These are phyloP conservation scores for Dunaliella primolecta DNA, from an alignment of 139 green algal genomes.

Conservation along the genomic window DNA sequence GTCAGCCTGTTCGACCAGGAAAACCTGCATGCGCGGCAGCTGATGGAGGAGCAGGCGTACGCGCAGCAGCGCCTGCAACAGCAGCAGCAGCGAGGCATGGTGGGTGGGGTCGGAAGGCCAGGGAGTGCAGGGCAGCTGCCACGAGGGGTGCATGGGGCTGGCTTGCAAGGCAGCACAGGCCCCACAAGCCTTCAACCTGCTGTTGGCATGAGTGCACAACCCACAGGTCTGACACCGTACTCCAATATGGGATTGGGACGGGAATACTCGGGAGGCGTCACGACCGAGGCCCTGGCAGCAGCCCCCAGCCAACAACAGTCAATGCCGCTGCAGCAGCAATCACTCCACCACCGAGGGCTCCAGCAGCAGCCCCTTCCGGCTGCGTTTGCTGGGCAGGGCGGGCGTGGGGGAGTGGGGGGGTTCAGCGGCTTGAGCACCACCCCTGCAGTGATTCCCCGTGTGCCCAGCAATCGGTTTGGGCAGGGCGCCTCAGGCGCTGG, in stretches of 20 bases:
- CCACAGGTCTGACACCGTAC: no score
- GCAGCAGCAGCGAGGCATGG: not conserved
- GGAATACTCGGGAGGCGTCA: no score
- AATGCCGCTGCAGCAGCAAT: not conserved
- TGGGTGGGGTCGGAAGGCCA: not conserved
- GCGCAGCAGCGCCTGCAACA: not conserved
- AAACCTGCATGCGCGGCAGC: not conserved
- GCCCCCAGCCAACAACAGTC: not conserved
- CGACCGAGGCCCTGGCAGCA: no score
- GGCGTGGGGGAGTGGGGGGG: no score
- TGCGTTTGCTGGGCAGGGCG: no score
- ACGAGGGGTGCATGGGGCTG: not conserved
- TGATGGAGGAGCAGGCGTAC: not conserved
- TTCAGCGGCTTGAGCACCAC: no score
- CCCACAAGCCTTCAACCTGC: not conserved
- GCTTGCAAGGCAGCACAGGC: not conserved
- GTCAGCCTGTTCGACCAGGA: not conserved
- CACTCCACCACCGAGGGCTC: not conserved
- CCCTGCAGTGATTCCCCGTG: no score
- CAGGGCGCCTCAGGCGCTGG: no score
- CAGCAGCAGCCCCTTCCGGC: not conserved
- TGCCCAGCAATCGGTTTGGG: no score
- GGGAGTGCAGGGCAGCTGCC: not conserved
- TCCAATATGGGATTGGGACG: no score
- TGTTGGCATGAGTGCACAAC: not conserved